These are phyloP conservation scores for Purpureocillium takamizusanense DNA, from an alignment of 2,329 filamentous ascomycete species.

Conservation along the genomic window DNA sequence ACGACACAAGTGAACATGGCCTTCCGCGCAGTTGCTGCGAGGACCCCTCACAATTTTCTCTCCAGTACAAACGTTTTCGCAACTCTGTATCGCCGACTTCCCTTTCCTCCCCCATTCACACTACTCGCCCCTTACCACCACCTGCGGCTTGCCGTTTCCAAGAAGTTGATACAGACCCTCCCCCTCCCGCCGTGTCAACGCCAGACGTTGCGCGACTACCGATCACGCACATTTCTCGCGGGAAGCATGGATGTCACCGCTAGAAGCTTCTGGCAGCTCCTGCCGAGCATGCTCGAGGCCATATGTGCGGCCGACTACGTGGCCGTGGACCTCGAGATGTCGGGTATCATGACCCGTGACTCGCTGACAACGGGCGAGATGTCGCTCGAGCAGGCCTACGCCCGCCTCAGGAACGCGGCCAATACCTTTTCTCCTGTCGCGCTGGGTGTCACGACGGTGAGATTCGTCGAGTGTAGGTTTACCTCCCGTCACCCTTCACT, in stretches of 20 bases:
- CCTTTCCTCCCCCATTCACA: too few relatives aligned
- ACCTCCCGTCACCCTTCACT: not conserved
- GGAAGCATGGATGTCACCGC: conserved; percentile 11
- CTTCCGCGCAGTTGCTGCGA: too few relatives aligned
- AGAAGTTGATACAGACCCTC: too few relatives aligned
- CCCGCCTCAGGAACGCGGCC: conserved; percentile 16
- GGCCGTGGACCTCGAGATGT: conserved; percentile 29
- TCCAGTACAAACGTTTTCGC: too few relatives aligned
- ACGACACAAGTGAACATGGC: too few relatives aligned
- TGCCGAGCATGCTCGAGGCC: conserved; percentile 19
- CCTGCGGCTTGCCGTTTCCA: too few relatives aligned
- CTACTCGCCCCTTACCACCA: too few relatives aligned
- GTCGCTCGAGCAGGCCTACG: conserved; percentile 16
- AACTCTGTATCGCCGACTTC: too few relatives aligned
- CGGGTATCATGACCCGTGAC: conserved; percentile 14
- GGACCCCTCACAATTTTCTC: too few relatives aligned
- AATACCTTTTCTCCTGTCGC: conserved; percentile 23
- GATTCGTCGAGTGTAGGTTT: not conserved
- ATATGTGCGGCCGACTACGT: conserved; percentile 21
- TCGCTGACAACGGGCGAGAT: not conserved
- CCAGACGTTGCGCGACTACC: too few relatives aligned
- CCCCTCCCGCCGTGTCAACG: too few relatives aligned
- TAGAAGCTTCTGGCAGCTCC: conserved; percentile 10
- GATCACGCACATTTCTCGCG: too few relatives aligned
- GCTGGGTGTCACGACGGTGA: conserved; percentile 25